Evolutionary conservation across 208 protist genomes (phyloP), one percentile per base, ranked within the genome.

Genomic region (Porcisia hertigi): DNA sequence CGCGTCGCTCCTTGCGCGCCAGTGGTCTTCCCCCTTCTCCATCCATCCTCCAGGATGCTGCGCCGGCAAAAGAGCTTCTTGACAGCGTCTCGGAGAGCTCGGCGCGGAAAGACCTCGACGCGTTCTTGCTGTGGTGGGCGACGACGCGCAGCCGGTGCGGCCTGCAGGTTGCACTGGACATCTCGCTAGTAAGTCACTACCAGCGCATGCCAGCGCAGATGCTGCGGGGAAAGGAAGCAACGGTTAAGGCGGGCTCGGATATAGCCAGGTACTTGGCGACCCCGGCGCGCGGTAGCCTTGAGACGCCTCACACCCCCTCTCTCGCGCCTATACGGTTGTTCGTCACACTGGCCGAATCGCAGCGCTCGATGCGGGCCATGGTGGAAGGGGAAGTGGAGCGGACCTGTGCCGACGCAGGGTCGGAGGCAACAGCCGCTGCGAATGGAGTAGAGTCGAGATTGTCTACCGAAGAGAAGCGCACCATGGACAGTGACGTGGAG

Each of bases 121-220:
- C 77, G 39, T 96, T 96, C 66, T 64, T 88, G 43, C 43, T 92
- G 47, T 96, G 92, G 89, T 96, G 92, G 89, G 69, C 78, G 3
- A 83, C 79, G 23, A 87, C 87, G 74, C 60, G 85, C 53, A 81
- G 79, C 7, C 71, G 81, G 16, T 90, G 85, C 34, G 71, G 83
- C 45, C 82, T 93, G 39, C 59, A 69, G 45, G 79, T 92, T 7
- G 77, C 84, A 43, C 85, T 96, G 25, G 89, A 93, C 57, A 49
- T 94, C 11, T 64, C 71, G 9, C 78, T 81, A 12, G 76, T 91
- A 25, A 70, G 58, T 14, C 76, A 64, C 69, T 87, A 87, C 63
- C 64, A 82, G 59, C 69, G 55, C 12, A 74, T 83, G 77, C 82
- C 78, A 20, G 63, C 76, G 34, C 78, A 82, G 43, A 70, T 79